Base-by-base conservation (phyloP, 2,329 filamentous ascomycete species). In the Taxawa tesnikishii region DNA sequence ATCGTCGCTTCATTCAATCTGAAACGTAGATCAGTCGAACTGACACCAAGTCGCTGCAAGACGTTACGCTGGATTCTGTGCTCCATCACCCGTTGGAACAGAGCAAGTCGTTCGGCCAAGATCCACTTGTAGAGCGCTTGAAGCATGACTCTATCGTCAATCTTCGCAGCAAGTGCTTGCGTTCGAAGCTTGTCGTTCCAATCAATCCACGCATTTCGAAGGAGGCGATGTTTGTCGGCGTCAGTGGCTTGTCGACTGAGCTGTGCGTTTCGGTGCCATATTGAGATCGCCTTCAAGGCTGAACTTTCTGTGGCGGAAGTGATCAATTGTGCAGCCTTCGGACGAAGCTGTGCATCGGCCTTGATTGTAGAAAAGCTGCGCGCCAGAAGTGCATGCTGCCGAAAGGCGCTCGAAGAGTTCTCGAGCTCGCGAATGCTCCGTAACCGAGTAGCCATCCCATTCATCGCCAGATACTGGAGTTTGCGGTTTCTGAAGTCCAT, bases 161-260 rank as follows among this genome's bases (percentile, higher is more conserved):
- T 68, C 10, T 62, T 65, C 13, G 61, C 55, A 29, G 53, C 55
- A 2, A 78, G 50, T 11, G 64, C 63, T 42, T 65, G 59, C 38
- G 61, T 65, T 12, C 74, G 69, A 11, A 76, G 57, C 11, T 57
- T 56, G 43, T 78, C 70, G 40, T 77, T 78, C 75, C 75, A 79
- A 8, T 58, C 55, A 2, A 65, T 74, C 59, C 69, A 74, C 3
- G 68, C 60, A 46, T 72, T 73, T 30, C 63, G 65, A 30, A 75
- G 45, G 16, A 76, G 48, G 28, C 71, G 65, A 41, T 59, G 49
- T 8, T 56, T 63, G 45, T 76, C 62, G 18, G 70, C 53, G 30
- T 60, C 51, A 14, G 55, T 52, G 12, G 74, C 73, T 38, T 53
- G 45, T 48, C 29, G 57, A 40, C 29, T 59, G 5, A 44, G 41